A percentile compares a stretch with the other conserved stretches of the same genome.
Conservation (phyloP, 1,284 basidiomycete genomes). For the Fomitopsis betulina region DNA sequence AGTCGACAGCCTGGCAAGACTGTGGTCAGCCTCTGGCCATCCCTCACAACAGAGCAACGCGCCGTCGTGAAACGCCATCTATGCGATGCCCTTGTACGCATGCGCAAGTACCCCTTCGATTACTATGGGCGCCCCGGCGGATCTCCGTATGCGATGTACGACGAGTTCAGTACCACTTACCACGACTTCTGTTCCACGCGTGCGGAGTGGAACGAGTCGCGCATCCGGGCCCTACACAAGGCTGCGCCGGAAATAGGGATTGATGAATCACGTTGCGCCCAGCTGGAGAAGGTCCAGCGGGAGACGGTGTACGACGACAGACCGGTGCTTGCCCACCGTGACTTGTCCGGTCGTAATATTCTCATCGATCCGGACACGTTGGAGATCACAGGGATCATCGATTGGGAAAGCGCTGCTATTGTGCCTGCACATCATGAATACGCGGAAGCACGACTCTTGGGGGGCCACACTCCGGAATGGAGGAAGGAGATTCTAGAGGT, state of each 20-base stretch:
- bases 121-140: constrained; percentile 1
- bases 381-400: constrained; percentile 6
- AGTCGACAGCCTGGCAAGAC: background rate
- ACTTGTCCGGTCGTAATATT: constrained; percentile 22
- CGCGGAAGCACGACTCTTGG: background rate
- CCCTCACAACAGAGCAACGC: background rate
- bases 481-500: background rate
- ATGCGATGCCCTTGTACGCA: background rate
- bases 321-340: constrained; percentile 23
- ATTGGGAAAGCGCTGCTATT: constrained; percentile 10
- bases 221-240: background rate
- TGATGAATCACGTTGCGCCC: background rate
- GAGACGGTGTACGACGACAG: constrained; percentile 1
- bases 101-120: background rate
- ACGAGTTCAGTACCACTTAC: background rate
- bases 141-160: constrained; percentile 1
- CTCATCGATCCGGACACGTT: constrained; percentile 14
- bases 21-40: background rate
- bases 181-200: constrained; percentile 4
- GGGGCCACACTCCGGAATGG: background rate
- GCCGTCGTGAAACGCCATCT: background rate
- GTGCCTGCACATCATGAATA: constrained; percentile 9
- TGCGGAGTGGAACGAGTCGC: constrained; percentile 7
- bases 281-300: constrained; percentile 3
- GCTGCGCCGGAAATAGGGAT: background rate